Evolutionary conservation across 2,329 filamentous ascomycete species (phyloP).

Genomic region (Botrytis elliptica): DNA sequence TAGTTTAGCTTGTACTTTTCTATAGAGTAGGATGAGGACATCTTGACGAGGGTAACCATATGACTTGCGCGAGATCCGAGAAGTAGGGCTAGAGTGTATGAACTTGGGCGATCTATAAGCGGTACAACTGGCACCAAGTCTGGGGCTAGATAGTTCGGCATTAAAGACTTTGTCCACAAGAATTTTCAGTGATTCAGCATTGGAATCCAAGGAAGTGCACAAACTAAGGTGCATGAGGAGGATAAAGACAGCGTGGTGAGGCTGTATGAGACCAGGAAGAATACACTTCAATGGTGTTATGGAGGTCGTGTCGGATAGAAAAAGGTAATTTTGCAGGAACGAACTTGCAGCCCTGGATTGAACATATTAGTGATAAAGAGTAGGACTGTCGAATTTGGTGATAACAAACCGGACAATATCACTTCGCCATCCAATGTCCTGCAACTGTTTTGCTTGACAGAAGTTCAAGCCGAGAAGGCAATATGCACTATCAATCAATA

Average conservation of each 20-base stretch:
- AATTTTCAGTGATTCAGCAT: background rate
- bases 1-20: background rate
- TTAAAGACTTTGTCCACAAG: background rate
- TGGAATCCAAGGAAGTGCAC: background rate
- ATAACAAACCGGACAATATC: background rate
- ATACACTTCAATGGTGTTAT: background rate
- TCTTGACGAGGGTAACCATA: background rate
- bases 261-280: slow-evolving; percentile 16
- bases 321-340: slow-evolving; percentile 12
- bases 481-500: background rate
- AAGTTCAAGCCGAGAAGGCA: background rate
- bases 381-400: background rate
- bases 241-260: slow-evolving; percentile 21
- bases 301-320: background rate
- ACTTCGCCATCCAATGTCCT: background rate
- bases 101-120: background rate
- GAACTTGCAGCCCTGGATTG: slow-evolving; percentile 17
- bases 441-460: background rate
- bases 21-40: background rate
- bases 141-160: background rate
- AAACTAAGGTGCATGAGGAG: slow-evolving; percentile 21
- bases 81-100: background rate
- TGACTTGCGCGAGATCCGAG: background rate
- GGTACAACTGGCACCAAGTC: too few relatives aligned
- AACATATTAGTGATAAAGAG: background rate